These are phyloP conservation scores for Lentinula guzmanii DNA, from an alignment of 768 basidiomycete genomes.

Conservation along the genomic window DNA sequence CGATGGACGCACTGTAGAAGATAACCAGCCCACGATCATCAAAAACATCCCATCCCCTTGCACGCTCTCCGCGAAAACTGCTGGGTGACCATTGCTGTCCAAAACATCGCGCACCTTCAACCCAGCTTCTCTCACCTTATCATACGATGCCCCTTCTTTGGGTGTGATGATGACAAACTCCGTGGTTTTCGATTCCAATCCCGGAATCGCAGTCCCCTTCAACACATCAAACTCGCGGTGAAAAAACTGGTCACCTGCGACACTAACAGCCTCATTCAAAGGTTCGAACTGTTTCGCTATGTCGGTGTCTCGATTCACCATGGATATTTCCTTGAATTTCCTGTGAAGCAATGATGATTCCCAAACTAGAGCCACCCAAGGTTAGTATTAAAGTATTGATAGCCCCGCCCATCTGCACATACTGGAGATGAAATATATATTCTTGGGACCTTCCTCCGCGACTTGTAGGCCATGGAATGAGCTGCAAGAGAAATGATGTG, in stretches of 20 bases:
- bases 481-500: neutral
- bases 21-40: slow-evolving; percentile 1
- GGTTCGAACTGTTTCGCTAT: neutral
- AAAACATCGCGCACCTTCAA: neutral
- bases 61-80: neutral
- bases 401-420: neutral
- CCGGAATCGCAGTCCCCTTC: neutral
- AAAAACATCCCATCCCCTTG: neutral
- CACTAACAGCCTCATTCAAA: neutral
- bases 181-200: neutral
- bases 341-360: neutral
- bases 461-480: neutral
- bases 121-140: neutral
- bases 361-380: neutral
- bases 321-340: neutral
- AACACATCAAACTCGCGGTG: neutral
- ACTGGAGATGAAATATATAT: neutral
- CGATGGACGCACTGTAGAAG: neutral
- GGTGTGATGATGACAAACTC: slow-evolving; percentile 1
- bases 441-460: neutral
- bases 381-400: neutral
- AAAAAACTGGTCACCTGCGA: neutral
- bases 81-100: neutral
- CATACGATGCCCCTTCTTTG: neutral
- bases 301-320: neutral